Evolutionary conservation across 2,329 filamentous ascomycete genomes (phyloP).

Genomic region (Paecilomyces sp.): DNA sequence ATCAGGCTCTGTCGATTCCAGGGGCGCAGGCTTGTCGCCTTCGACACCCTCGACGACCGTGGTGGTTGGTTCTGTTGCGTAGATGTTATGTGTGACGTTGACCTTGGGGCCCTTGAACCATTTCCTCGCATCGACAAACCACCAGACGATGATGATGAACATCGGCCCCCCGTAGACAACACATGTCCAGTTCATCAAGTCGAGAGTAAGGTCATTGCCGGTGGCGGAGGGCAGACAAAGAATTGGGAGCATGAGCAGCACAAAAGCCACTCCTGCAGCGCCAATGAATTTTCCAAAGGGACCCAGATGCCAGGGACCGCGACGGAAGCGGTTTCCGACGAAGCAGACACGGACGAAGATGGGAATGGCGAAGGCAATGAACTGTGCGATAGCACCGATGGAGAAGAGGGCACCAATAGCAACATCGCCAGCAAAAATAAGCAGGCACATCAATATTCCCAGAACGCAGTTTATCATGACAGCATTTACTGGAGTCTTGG

Average conservation of each 20-base stretch:
- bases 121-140: slow-evolving; percentile 54
- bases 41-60: neutral
- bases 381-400: slow-evolving; percentile 62
- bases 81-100: slow-evolving; percentile 51
- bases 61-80: neutral
- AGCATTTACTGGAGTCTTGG: slow-evolving; percentile 62
- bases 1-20: neutral
- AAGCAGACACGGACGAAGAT: slow-evolving; percentile 39
- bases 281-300: slow-evolving; percentile 53
- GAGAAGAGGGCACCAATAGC: slow-evolving; percentile 63
- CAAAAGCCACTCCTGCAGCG: slow-evolving; percentile 50
- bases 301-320: slow-evolving; percentile 63
- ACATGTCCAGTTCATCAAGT: slow-evolving; percentile 62
- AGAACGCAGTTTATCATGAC: slow-evolving; percentile 60
- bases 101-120: slow-evolving; percentile 68
- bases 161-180: slow-evolving; percentile 61
- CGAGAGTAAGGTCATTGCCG: slow-evolving; percentile 45
- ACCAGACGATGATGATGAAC: slow-evolving; percentile 54
- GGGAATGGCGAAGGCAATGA: slow-evolving; percentile 44
- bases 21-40: neutral
- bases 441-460: slow-evolving; percentile 53
- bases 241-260: slow-evolving; percentile 60
- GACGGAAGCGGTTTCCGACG: slow-evolving; percentile 57
- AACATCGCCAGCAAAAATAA: slow-evolving; percentile 57
- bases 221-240: slow-evolving; percentile 56